Conservation (phyloP, 192 early-diverging fungal genomes). For the Coemansia sp. region DNA sequence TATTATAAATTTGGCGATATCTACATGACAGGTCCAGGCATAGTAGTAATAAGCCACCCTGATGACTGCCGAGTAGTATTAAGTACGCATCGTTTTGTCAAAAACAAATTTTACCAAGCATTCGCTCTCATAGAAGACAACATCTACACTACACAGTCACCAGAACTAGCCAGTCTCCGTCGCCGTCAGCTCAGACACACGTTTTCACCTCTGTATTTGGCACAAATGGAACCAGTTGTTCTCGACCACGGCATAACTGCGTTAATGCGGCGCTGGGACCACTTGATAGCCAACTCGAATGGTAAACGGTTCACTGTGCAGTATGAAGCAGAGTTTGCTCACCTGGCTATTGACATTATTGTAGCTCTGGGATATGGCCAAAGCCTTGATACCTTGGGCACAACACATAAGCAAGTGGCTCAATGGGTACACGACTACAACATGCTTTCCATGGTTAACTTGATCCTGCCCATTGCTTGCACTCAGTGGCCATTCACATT, state of each 20-base stretch:
- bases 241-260: slow-evolving; percentile 23
- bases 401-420: slow-evolving; percentile 14
- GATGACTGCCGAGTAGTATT: slow-evolving; percentile 29
- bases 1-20: slow-evolving; percentile 45
- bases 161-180: slow-evolving; percentile 22
- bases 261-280: slow-evolving; percentile 33
- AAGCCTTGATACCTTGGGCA: slow-evolving; percentile 24
- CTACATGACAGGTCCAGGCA: slow-evolving; percentile 29
- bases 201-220: slow-evolving; percentile 1
- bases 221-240: slow-evolving; percentile 38
- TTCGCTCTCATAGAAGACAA: slow-evolving; percentile 25
- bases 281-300: not conserved
- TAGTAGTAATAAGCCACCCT: slow-evolving; percentile 32
- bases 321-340: slow-evolving; percentile 30
- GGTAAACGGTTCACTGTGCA: slow-evolving; percentile 18
- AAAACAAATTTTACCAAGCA: slow-evolving; percentile 30
- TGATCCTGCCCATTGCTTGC: slow-evolving; percentile 13
- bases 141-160: slow-evolving; percentile 34
- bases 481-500: slow-evolving; percentile 17
- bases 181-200: slow-evolving; percentile 25
- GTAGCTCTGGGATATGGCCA: slow-evolving; percentile 41
- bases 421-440: slow-evolving; percentile 27
- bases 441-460: slow-evolving; percentile 17
- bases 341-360: slow-evolving; percentile 34
- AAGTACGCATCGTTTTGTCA: slow-evolving; percentile 32